These are phyloP conservation scores for Chaetomium sp. DNA, from an alignment of 2,329 filamentous ascomycete species.

Conservation along the genomic window DNA sequence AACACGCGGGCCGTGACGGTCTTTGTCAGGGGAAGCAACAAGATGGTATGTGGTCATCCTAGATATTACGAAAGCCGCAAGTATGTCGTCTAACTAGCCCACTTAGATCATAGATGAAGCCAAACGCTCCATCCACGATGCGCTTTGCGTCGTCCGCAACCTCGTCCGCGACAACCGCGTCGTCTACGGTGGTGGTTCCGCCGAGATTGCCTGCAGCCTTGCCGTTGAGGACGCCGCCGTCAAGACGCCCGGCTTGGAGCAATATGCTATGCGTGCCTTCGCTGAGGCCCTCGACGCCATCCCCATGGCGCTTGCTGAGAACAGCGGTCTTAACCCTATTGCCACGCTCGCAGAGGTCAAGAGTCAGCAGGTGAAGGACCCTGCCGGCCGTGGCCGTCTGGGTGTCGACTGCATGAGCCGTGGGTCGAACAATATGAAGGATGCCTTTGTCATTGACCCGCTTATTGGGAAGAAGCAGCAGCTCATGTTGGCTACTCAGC, in stretches of 20 bases:
- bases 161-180: constrained; percentile 93
- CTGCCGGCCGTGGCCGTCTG: constrained; percentile 52
- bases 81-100: constrained; percentile 9
- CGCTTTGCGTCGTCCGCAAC: constrained; percentile 95
- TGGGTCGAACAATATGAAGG: constrained; percentile 94
- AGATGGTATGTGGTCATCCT: constrained; percentile 66
- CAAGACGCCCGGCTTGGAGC: constrained; percentile 93
- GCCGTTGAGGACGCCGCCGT: constrained; percentile 93
- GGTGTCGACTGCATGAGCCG: constrained; percentile 98
- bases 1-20: constrained; percentile 95
- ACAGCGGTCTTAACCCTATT: constrained; percentile 92
- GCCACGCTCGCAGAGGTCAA: constrained; percentile 93
- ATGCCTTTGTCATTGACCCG: constrained; percentile 96
- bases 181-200: constrained; percentile 93
- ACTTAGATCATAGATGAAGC: constrained; percentile 98
- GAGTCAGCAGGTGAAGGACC: constrained; percentile 84
- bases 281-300: constrained; percentile 88
- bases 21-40: constrained; percentile 96
- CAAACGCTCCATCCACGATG: constrained; percentile 94
- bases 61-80: background rate
- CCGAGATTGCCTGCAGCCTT: constrained; percentile 93
- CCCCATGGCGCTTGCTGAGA: constrained; percentile 94
- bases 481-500: constrained; percentile 88
- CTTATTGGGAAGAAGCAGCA: constrained; percentile 98
- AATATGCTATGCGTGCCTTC: constrained; percentile 98